Evolutionary conservation across 768 basidiomycete species (phyloP), one percentile per base, ranked within the genome.

Genomic region (Mycena maculata): DNA sequence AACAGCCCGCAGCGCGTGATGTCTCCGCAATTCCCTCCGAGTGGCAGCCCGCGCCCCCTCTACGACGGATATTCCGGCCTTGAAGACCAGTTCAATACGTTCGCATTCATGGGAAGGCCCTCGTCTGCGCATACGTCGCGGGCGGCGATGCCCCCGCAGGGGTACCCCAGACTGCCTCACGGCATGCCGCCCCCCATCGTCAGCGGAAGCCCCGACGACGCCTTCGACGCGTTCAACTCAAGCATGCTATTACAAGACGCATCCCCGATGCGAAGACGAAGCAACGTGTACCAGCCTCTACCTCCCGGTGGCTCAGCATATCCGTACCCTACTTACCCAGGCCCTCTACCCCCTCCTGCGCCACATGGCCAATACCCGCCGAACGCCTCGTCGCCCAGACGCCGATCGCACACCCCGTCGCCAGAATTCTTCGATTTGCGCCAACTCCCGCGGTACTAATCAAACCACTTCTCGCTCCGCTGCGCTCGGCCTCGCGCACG

Each of bases 1-100:
- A 53, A 49, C 41, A 65, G 57, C 12, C 65, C 65, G 23, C 64
- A 47, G n/a, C 25, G 36, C 6, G 11, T 42, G 33, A 54, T 60
- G 52, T 41, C 58, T 31, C 53, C 44, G 5, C 58, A 25, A 23
- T 57, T 65, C 9, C 41, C 49, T 22, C 58, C 58, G 28, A 53
- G 49, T 45, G 36, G 49, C 6, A 31, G 44, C n/a, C 33, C 42
- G 25, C 38, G 28, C n/a, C 59, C 59, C 36, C 53, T 55, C 1
- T 55, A 54, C 44, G 23, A 57, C 18, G 41, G 36, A 12, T 55
- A 39, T 27, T 23, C 31, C 12, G 23, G 28, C 28, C 11, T 44
- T 10, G 48, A 44, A 47, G 44, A 60, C 13, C 58, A 23, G 54
- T 53, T 48, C 52, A 54, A 44, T 39, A 30, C 44, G 4, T 52